These are phyloP conservation scores for Yarrowia osloensis DNA, from an alignment of 805 yeast genomes.

Conservation along the genomic window DNA sequence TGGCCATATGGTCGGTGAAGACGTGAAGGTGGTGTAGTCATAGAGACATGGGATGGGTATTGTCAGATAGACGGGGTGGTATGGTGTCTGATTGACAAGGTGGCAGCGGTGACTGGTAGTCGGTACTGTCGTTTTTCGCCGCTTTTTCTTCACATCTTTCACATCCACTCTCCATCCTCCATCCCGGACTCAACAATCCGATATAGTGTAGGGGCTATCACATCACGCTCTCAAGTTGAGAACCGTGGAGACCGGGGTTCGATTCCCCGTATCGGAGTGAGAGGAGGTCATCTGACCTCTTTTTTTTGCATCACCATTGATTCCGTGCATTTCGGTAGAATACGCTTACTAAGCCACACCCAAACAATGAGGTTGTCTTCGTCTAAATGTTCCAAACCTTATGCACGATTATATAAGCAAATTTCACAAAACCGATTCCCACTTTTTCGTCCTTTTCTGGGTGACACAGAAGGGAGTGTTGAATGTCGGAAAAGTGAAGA, in stretches of 20 bases:
- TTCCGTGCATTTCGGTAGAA: not conserved
- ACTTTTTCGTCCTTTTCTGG: not conserved
- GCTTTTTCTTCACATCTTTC: not conserved
- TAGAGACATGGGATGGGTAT: no score
- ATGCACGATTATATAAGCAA: conserved; percentile 9
- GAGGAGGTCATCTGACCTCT: not conserved
- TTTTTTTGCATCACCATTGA: not conserved
- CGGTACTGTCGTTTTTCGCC: no score
- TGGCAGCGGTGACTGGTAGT: no score
- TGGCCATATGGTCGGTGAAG: no score
- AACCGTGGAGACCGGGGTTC: conserved; percentile 31
- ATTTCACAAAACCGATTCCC: conserved; percentile 9
- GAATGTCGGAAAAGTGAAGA: not conserved
- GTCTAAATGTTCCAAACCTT: not conserved
- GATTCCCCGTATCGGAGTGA: conserved; percentile 30
- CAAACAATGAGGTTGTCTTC: no score
- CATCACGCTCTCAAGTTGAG: conserved; percentile 29
- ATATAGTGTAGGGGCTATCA: conserved; percentile 31
- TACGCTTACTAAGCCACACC: not conserved
- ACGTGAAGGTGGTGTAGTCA: no score
- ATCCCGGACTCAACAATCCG: not conserved
- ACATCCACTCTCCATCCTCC: not conserved
- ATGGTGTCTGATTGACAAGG: no score
- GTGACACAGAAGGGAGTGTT: no score
- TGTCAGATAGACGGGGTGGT: no score